Evolutionary conservation across 78 protist genomes (phyloP), one percentile per base, ranked within the genome.

Genomic region (Planoprotostelium fungivorum): DNA sequence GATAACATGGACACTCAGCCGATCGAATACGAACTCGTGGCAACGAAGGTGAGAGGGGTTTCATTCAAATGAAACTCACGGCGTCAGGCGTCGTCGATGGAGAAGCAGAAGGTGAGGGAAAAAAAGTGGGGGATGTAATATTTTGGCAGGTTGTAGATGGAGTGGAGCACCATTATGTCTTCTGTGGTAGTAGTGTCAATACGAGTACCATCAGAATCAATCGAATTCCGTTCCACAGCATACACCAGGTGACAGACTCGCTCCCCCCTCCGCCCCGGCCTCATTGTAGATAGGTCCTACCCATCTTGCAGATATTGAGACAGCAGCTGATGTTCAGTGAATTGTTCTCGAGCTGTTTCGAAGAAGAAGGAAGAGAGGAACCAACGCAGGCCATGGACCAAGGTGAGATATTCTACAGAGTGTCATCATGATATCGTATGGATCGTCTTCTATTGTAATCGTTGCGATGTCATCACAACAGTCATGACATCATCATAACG

Each of bases 61-160:
- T 51, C 5, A 51, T 25, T 51, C 73, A 5, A 51, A 25, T 51
- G 73, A 51, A 51, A 51, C 5, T 51, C 73, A 51, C 5, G n/a
- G n/a, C 73, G 16, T 5, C 31, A 51, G 16, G 73, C 5, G 73
- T 25, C 16, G 73, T 51, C 73, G 31, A 51, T 51, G 16, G 73
- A 51, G 73, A 51, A 16, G 16, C n/a, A n/a, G n/a, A n/a, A n/a
- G n/a, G n/a, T n/a, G n/a, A n/a, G n/a, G n/a, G n/a, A n/a, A n/a
- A n/a, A n/a, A n/a, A n/a, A n/a, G n/a, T n/a, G n/a, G n/a, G n/a
- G n/a, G n/a, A n/a, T n/a, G n/a, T n/a, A n/a, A n/a, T n/a, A n/a
- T n/a, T n/a, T n/a, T n/a, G n/a, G n/a, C n/a, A n/a, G n/a, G 73
- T 51, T 51, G 73, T 51, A 51, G 73, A 51, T 51, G 73, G 73